Conservation (phyloP, 164 flowering plant species). For the Vitis rupestris region DNA sequence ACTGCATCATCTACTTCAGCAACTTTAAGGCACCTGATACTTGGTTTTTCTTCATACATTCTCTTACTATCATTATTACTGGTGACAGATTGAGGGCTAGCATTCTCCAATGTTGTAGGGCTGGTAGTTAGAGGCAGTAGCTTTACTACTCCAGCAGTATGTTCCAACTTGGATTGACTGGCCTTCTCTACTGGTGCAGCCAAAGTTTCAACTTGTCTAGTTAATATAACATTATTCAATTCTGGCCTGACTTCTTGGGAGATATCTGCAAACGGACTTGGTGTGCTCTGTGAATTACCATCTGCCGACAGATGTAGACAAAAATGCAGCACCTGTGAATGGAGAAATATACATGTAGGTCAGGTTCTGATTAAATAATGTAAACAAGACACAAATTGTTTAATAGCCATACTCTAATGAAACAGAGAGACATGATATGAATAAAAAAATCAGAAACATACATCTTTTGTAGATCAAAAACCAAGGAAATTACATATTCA, state of each 20-base stretch:
- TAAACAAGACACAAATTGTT: not conserved
- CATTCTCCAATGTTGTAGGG: conserved; percentile 9
- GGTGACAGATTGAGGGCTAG: conserved; percentile 3
- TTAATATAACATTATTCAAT: conserved; percentile 1
- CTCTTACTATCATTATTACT: conserved; percentile 11
- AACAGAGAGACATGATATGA: no score
- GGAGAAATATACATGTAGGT: conserved; percentile 1
- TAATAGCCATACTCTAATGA: not conserved
- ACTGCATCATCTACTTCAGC: conserved; percentile 48
- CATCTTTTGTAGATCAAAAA: no score
- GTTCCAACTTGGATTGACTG: conserved; percentile 5
- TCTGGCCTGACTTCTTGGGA: conserved; percentile 20
- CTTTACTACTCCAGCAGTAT: conserved; percentile 3
- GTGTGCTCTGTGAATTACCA: conserved; percentile 27
- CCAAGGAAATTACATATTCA: no score
- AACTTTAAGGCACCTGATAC: conserved; percentile 12
- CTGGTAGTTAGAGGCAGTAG: conserved; percentile 6
- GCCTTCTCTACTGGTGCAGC: conserved; percentile 6
- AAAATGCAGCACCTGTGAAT: conserved; percentile 48
- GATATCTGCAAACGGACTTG: conserved; percentile 16
- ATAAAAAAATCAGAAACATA: no score
- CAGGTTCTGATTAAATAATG: not conserved
- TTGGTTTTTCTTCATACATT: conserved; percentile 17
- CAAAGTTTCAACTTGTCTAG: conserved; percentile 18
- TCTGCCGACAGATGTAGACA: conserved; percentile 57